Evolutionary conservation across 2,329 filamentous ascomycete genomes (phyloP), one percentile per base, ranked within the genome.

Genomic region (Aspergillus latus): DNA sequence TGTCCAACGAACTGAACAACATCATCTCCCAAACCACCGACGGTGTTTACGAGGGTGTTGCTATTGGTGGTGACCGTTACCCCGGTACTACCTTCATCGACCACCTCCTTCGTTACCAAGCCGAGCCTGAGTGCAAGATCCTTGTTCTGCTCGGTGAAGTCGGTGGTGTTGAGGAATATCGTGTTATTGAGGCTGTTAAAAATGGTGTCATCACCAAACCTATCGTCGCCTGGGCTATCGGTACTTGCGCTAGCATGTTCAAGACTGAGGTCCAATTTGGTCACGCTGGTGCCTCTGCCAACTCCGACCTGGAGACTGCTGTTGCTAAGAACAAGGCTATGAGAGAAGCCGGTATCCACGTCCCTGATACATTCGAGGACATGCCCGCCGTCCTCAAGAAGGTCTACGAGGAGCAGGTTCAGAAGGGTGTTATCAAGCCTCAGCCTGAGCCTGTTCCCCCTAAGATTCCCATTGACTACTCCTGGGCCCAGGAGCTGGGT

Each of bases 1-100:
- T 99, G 94, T 97, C 94, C 79, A 99, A 99, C 85, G 94, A 99
- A 84, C 82, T 99, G 72, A 99, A 99, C 89, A 99, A 99, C 87
- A 97, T 99, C 78, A 89, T 99, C 72, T 85, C 92, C 57, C 89
- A 96, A 77, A 96, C 84, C 78, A 97, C 94, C 70, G 92, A 99
- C 75, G 94, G 94, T 85, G 94, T 99, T 56, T 93, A 96, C 78
- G 94, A 99, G 84, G 94, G 94, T 87, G 89, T 99, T 72, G 94
- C 94, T 76, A 99, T 99, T 80, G 94, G 94, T 80, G 94, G 94
- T 87, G 94, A 99, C 80, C 86, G 94, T 78, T 99, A 99, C 78
- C 94, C 94, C 62, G 93, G 94, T 74, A 99, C 94, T 73, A 97
- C 94, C 63, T 99, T 99, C 82, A 97, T 99, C 74, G 94, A 99